Evolutionary conservation across 78 protist genomes (phyloP), one percentile per base, ranked within the genome.

Genomic region (Dictyostelium purpureum): DNA sequence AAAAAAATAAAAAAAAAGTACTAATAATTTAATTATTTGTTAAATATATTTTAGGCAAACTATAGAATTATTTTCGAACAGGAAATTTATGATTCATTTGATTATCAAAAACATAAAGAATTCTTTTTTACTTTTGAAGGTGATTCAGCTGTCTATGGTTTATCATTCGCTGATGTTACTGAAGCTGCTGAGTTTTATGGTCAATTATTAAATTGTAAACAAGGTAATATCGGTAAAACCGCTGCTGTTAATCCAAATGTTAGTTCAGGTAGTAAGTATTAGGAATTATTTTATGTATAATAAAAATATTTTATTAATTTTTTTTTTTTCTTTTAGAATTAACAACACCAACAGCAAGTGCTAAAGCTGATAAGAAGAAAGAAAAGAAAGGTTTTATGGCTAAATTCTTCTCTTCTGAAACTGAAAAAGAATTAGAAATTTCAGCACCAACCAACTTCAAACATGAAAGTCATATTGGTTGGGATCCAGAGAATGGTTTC

Each of bases 101-200:
- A 79, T 2, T 79, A 43, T 54, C 37, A 66, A 52, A 49, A 66
- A 33, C 52, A n/a, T 49, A 85, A 52, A 42, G 79, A 81, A 12
- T 94, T 88, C 85, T 85, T 94, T 57, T 77, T 89, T 33, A 79
- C 74, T 5, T 94, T 94, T 79, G 96, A 94, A 69, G 89, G 87
- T 74, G 96, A 94, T 47, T 63, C 74, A 1, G 31, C 63, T 42
- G 89, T 94, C 33, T 81, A 40, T 66, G 93, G 93, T 63, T 47
- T 94, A 43, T 94, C 96, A 26, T 94, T 94, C 57, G 96, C 85
- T 31, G 89, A 89, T 51, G 57, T 47, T 5, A 40, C 37, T 16
- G 96, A 94, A 63, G 93, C 96, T 5, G 78, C 40, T 4, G 89
- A 75, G 24, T 90, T 94, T 57, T 38, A 67, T 47, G 80, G 43